Percentiles rank a stretch among this genome's conserved stretches.
Evolutionary conservation across 2,329 filamentous ascomycete genomes (phyloP).

Genomic region (Gliomastix tumulicola): DNA sequence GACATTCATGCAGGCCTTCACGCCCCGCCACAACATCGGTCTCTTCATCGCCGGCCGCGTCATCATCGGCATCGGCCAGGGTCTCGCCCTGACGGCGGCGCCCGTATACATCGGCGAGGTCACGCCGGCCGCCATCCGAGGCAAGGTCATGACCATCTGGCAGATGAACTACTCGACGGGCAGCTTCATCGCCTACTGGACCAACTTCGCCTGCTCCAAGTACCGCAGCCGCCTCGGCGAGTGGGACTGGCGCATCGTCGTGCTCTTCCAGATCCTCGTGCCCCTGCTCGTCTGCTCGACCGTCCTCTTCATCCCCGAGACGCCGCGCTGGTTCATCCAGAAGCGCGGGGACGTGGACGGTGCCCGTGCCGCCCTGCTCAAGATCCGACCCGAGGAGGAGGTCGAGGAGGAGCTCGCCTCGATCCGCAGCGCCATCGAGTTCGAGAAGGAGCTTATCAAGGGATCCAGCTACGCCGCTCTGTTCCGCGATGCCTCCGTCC

Average conservation of each 20-base stretch:
- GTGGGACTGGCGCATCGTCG: conserved; percentile 69
- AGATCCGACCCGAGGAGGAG: conserved; percentile 57
- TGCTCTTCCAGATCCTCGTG: conserved; percentile 67
- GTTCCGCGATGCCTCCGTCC: conserved; percentile 62
- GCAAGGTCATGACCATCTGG: conserved; percentile 62
- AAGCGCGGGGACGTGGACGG: conserved; percentile 50
- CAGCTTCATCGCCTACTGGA: conserved; percentile 43
- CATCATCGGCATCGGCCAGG: conserved; percentile 64
- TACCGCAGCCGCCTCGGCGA: conserved; percentile 50
- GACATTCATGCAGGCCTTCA: conserved; percentile 62
- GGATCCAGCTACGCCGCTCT: conserved; percentile 52
- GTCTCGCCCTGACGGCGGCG: conserved; percentile 59
- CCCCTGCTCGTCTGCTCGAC: conserved; percentile 54
- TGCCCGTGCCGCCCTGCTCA: conserved; percentile 50
- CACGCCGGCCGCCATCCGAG: conserved; percentile 55
- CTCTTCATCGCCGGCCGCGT: conserved; percentile 64
- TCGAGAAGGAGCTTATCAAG: conserved; percentile 63
- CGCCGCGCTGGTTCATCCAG: conserved; percentile 62
- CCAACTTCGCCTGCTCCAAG: conserved; percentile 56
- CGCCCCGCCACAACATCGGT: conserved; percentile 52
- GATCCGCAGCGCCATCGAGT: conserved; percentile 63
- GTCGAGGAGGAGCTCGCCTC: conserved; percentile 59
- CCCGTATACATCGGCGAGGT: conserved; percentile 68
- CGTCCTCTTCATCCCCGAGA: conserved; percentile 61
- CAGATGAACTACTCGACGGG: conserved; percentile 60